Base-by-base conservation (phyloP, 1,139 yeast species). In the Saccharomyces hybrid region DNA sequence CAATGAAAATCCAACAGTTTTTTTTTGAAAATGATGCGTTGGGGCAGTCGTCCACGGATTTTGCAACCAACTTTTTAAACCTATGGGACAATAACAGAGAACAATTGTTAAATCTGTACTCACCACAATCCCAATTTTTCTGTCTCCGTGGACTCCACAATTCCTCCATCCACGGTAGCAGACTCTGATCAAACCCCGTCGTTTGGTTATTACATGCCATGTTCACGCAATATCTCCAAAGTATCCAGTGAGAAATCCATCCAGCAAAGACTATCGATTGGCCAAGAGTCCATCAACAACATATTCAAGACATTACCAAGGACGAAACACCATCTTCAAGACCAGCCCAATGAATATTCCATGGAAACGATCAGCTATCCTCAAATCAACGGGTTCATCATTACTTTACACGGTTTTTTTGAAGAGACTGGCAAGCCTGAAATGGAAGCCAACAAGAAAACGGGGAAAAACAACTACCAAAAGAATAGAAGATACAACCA, bases 121-220 rank as follows among this genome's bases (percentile, higher is more conserved):
- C 95, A 56, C 81, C 81, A 52, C 86, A 86, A 64, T 89, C 97
- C 0, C 90, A 87, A 65, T 91, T 93, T 93, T 64, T 89, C 97
- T 1, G 70, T 87, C 70, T 84, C 75, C 64, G 79, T 77, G 54
- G 82, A 73, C 67, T 77, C 75, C 62, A 65, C 75, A 8, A 74
- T 78, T 5, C 79, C 82, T 51, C 70, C 78, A 49, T 63, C 75
- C 14, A 63, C 68, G 9, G 76, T 78, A 1, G 75, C 78, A 53
- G 71, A 76, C 50, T 64, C 76, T 9, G 68, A 69, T 52, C 69
- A 70, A 49, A 61, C 61, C 12, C 75, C 76, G 6, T 79, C 85
- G 38, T 85, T 86, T 74, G 84, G 86, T 19, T 78, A 81, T 64
- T 86, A 86, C 67, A 71, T 84, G 14, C 78, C 86, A 2, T 73